These are phyloP conservation scores for Nymphaea colorata DNA, from an alignment of 164 flowering plant species.

Conservation along the genomic window DNA sequence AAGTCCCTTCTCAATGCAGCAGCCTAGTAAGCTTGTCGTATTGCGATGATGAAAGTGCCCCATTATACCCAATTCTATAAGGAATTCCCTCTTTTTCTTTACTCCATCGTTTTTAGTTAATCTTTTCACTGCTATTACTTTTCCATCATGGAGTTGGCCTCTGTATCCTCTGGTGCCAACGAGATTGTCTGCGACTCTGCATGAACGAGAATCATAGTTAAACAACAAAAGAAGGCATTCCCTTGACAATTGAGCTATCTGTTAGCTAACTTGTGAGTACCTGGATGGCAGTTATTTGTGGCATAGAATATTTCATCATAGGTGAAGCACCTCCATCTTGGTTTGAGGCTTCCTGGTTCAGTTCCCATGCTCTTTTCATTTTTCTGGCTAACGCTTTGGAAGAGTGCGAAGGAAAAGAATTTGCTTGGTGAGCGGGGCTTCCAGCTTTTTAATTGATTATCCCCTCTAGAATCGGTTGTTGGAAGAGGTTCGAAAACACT, in stretches of 20 bases:
- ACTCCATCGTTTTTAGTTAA: not conserved
- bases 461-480: too few species aligned
- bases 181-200: too few species aligned
- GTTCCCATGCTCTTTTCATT: too few species aligned
- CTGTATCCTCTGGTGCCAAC: too few species aligned
- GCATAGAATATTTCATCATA: not conserved
- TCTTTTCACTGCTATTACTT: not conserved
- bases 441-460: too few species aligned
- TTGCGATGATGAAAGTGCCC: conserved; percentile 73
- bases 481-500: too few species aligned
- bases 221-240: not conserved
- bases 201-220: not conserved
- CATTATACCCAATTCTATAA: conserved; percentile 7
- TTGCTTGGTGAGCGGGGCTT: too few species aligned
- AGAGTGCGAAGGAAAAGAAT: too few species aligned
- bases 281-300: not conserved
- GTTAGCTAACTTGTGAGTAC: not conserved
- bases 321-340: not conserved
- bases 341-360: too few species aligned
- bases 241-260: not conserved
- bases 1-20: conserved; percentile 73
- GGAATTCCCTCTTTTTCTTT: not conserved
- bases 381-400: too few species aligned
- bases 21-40: conserved; percentile 57
- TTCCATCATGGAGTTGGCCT: not conserved